A percentile compares a stretch with the other conserved stretches of the same genome.
phyloP scores from a whole-genome alignment of 345 rosid genomes.

The Mangifera indica region DNA sequence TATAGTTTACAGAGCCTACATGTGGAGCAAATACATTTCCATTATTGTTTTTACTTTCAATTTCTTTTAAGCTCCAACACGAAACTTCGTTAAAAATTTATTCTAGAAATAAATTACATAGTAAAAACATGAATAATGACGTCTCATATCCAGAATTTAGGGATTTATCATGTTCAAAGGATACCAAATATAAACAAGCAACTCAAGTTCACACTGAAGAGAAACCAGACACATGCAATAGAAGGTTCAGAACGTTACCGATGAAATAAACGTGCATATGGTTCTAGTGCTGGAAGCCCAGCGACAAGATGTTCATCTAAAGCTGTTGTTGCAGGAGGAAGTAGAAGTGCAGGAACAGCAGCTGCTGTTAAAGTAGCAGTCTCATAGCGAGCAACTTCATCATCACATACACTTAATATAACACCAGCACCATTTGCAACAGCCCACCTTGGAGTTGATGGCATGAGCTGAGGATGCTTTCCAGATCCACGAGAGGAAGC shows the following conservation, averaged over 20 bases:
- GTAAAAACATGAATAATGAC: not conserved
- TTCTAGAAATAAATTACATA: not conserved
- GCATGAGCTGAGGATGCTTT: constrained; percentile 95
- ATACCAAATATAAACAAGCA: not conserved
- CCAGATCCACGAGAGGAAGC: constrained; percentile 94
- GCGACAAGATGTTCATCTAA: constrained; percentile 96
- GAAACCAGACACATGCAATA: not conserved
- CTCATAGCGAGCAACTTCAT: constrained; percentile 93
- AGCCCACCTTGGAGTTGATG: constrained; percentile 96
- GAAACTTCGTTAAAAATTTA: not conserved
- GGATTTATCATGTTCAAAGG: not conserved
- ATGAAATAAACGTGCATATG: constrained; percentile 92
- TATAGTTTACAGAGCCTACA: not conserved
- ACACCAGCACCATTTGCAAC: constrained; percentile 99
- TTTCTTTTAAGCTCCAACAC: not conserved
- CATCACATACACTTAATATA: constrained; percentile 93
- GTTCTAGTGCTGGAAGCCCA: constrained; percentile 97
- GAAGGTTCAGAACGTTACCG: constrained; percentile 45
- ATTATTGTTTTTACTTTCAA: not conserved
- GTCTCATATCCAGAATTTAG: not conserved
- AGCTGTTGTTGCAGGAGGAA: constrained; percentile 95
- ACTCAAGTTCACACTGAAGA: not conserved
- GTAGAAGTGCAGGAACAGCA: constrained; percentile 96
- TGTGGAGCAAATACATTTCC: not conserved
- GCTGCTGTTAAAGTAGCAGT: constrained; percentile 92